Conservation (phyloP, 2,329 filamentous ascomycete genomes). For the Fusarium sp. region DNA sequence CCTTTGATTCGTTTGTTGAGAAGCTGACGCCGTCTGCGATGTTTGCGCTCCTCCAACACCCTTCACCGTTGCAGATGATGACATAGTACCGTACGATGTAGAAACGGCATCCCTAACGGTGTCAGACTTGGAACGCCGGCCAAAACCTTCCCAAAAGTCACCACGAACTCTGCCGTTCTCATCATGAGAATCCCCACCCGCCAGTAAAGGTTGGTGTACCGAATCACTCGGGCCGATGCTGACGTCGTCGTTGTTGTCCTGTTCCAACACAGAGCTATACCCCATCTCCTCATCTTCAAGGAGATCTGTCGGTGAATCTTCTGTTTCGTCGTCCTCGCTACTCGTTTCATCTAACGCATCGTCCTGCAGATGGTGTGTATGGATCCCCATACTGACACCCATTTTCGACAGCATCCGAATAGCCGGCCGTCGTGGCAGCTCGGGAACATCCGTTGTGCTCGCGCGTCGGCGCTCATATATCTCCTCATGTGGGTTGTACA, state of each 20-base stretch:
- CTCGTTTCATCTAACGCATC: slow-evolving; percentile 63
- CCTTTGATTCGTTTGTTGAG: slow-evolving; percentile 1
- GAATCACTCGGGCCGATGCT: slow-evolving; percentile 26
- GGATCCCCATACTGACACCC: slow-evolving; percentile 77
- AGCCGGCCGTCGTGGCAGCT: slow-evolving; percentile 70
- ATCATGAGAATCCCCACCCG: slow-evolving; percentile 13
- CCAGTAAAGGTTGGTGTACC: slow-evolving; percentile 40
- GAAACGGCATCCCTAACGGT: slow-evolving; percentile 7
- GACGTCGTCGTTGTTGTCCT: slow-evolving; percentile 49
- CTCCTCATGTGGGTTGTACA: slow-evolving; percentile 57
- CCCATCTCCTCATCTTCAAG: slow-evolving; percentile 47
- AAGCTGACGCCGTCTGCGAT: slow-evolving; percentile 14
- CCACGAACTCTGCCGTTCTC: slow-evolving; percentile 16
- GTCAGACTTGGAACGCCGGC: slow-evolving; percentile 28
- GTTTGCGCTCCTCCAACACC: slow-evolving; percentile 14
- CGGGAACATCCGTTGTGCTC: slow-evolving; percentile 69
- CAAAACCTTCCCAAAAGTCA: slow-evolving; percentile 30
- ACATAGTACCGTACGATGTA: slow-evolving; percentile 51
- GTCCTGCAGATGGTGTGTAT: slow-evolving; percentile 76
- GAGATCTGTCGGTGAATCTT: slow-evolving; percentile 48
- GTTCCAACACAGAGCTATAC: slow-evolving; percentile 27
- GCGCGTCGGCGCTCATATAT: slow-evolving; percentile 50
- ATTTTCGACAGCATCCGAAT: slow-evolving; percentile 64
- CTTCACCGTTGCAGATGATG: slow-evolving; percentile 41
- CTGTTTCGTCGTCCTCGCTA: slow-evolving; percentile 48